Evolutionary conservation across 2,329 filamentous ascomycete species (phyloP), one percentile per base, ranked within the genome.

Genomic region (Phialophora chinensis): DNA sequence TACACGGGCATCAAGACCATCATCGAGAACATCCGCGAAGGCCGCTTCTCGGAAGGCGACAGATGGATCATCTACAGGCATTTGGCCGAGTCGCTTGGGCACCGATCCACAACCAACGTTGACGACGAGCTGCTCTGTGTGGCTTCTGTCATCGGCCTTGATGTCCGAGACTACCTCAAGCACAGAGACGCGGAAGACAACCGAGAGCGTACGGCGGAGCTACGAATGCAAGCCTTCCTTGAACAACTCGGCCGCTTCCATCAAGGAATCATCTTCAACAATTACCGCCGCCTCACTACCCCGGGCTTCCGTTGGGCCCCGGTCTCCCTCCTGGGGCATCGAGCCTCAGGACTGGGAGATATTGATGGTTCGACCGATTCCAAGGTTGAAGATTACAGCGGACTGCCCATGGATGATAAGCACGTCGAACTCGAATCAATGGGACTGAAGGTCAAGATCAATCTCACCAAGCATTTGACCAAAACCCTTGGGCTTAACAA

Each of bases 371-470:
- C 49, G 23, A 53, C 49, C 4, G 49, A 53, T 8, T 53, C 49
- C 27, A 53, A 29, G 23, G 49, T 53, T 53, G 49, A 53, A 53
- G 49, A 53, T 53, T 53, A 53, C 49, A 53, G 49, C 49, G 20
- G 10, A 7, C 23, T 53, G 49, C 49, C 49, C 27, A 53, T 27
- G 49, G 49, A 53, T 20, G 49, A 53, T 5, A 53, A 53, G 27
- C 49, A 53, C 23, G 49, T 53, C 20, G 49, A 53, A 23, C 49
- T 53, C 12, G 49, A 53, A 29, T 53, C 49, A 2, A 27, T 27
- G 49, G 49, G 49, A 29, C 11, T 53, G 23, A 53, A 53, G 49
- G 49, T 53, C 49, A 53, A 53, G 49, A 53, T 53, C 27, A 53
- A 53, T 8, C 49, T 53, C 23, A 53, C 49, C 20, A 53, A 53